Conservation (phyloP, 2,329 filamentous ascomycete species). For the Atkinsonella hypoxylon region DNA sequence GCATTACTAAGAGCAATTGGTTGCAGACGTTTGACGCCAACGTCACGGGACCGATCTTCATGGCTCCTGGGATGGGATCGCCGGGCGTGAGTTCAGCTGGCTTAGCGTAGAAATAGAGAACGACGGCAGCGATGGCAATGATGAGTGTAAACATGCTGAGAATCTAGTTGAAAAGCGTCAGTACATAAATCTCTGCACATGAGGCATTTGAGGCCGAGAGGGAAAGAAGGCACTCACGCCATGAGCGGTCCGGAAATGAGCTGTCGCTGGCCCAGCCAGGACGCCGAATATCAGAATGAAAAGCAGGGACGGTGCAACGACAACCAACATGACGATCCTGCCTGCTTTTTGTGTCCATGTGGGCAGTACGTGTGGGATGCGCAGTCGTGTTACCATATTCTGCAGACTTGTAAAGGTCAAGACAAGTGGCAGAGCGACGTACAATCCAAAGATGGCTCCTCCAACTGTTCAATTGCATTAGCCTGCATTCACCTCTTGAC, state of each 20-base stretch:
- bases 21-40: conserved; percentile 12
- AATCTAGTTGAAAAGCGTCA: conserved; percentile 11
- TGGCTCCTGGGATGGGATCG: neutral
- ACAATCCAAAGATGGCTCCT: conserved; percentile 13
- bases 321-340: conserved; percentile 15
- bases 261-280: conserved; percentile 11
- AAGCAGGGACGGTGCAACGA: conserved; percentile 15
- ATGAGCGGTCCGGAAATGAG: conserved; percentile 18
- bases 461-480: conserved; percentile 1
- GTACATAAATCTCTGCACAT: neutral
- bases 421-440: conserved; percentile 16
- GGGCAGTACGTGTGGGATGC: conserved; percentile 11
- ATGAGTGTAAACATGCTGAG: conserved; percentile 17
- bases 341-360: conserved; percentile 12
- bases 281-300: conserved; percentile 17
- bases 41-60: neutral
- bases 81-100: conserved; percentile 1
- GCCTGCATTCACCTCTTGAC: neutral
- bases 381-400: conserved; percentile 15
- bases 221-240: conserved; percentile 13
- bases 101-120: conserved; percentile 15
- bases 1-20: conserved; percentile 15
- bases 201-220: neutral
- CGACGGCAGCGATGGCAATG: conserved; percentile 13
- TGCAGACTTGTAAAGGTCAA: conserved; percentile 16